Evolutionary conservation across 306 rosid genomes (phyloP).

Genomic region (Cicer arietinum): DNA sequence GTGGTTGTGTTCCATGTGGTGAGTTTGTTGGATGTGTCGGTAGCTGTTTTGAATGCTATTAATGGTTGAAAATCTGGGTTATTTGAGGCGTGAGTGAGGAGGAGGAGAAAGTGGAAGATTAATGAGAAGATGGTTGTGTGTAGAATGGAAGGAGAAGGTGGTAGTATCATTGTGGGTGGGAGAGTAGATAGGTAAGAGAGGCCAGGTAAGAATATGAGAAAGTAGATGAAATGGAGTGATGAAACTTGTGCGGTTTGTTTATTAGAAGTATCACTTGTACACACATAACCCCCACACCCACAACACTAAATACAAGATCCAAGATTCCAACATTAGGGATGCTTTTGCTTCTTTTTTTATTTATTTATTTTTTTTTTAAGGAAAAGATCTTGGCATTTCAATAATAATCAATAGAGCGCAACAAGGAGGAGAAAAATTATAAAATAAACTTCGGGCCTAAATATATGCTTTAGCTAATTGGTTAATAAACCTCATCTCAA

Average conservation of each 20-base stretch:
- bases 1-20: conserved; percentile 67
- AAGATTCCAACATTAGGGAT: no score
- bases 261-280: no score
- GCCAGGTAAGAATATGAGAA: neutral
- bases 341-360: no score
- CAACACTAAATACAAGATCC: no score
- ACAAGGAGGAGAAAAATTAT: no score
- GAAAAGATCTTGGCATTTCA: no score
- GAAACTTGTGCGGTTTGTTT: neutral
- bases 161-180: neutral
- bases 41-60: conserved; percentile 61
- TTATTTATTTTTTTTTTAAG: no score
- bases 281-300: no score
- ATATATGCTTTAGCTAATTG: no score
- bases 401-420: no score
- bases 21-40: conserved; percentile 63
- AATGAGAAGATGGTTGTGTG: conserved; percentile 37
- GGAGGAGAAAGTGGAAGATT: conserved; percentile 1
- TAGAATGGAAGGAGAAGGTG: neutral
- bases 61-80: conserved; percentile 58
- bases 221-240: neutral
- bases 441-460: no score
- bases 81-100: conserved; percentile 27
- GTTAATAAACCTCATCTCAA: no score
- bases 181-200: neutral